Percentiles rank a stretch among this genome's conserved stretches.
These are phyloP conservation scores for Eimeria praecox DNA, from an alignment of 169 alveolate genomes.

Conservation along the genomic window DNA sequence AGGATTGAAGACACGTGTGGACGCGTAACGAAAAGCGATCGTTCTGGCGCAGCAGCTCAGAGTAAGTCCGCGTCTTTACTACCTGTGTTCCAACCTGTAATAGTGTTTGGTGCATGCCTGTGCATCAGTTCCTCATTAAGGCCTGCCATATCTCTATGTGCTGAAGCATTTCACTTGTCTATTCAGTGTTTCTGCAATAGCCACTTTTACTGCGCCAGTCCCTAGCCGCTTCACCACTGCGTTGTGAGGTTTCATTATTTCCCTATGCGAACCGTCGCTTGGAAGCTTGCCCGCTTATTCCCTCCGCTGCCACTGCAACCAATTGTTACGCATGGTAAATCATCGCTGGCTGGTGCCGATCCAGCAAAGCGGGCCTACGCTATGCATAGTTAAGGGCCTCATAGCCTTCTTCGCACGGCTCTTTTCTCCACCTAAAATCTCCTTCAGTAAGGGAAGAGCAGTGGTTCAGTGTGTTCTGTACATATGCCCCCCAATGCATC, in stretches of 20 bases:
- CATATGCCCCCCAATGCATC: background rate
- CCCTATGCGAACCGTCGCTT: background rate
- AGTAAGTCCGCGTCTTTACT: background rate
- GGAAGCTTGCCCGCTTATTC: background rate
- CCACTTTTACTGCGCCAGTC: no score
- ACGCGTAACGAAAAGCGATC: background rate
- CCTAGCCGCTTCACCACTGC: no score
- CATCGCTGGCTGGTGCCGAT: background rate
- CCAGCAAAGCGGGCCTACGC: background rate
- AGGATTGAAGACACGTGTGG: background rate
- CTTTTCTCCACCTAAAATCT: background rate
- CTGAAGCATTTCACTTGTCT: no score
- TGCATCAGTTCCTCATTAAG: no score
- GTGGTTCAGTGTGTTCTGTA: background rate
- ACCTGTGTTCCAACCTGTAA: no score
- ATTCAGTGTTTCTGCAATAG: no score
- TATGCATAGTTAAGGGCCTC: background rate
- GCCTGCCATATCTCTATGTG: no score
- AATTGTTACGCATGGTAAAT: background rate
- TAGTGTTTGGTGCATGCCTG: no score
- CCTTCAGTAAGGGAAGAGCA: background rate
- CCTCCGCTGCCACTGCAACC: background rate
- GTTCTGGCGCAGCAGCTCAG: background rate
- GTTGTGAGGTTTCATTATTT: background rate
- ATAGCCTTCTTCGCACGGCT: background rate